These are phyloP conservation scores for Globisporangium paroecandrum DNA, from an alignment of 352 stramenopile genomes.

Conservation along the genomic window DNA sequence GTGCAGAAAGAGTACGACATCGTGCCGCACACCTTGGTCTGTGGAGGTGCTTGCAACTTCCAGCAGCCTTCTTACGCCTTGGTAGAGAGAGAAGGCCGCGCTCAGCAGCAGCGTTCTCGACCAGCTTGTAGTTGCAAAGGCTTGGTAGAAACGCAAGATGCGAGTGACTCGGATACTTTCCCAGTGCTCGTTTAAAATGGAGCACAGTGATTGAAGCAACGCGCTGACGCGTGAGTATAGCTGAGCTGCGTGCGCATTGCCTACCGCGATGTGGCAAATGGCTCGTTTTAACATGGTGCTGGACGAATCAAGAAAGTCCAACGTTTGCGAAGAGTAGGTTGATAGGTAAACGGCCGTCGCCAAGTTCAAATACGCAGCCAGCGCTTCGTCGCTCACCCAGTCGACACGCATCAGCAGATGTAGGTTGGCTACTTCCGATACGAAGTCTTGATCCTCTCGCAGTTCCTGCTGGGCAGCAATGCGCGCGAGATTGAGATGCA, in stretches of 20 bases:
- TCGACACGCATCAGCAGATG: neutral
- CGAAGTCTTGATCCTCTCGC: neutral
- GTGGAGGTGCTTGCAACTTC: conserved; percentile 15
- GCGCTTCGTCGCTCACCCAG: neutral
- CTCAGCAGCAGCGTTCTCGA: conserved; percentile 20
- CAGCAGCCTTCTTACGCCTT: conserved; percentile 24
- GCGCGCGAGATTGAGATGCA: conserved; percentile 8
- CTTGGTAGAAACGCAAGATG: conserved; percentile 2
- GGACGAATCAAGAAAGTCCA: conserved; percentile 8
- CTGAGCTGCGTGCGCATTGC: neutral
- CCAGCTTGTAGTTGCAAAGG: conserved; percentile 2
- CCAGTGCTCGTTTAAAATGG: conserved; percentile 6
- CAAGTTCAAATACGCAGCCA: neutral
- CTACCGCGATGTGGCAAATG: neutral
- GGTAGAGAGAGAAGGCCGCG: conserved; percentile 20
- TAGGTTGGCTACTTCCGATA: neutral
- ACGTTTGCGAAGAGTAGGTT: conserved; percentile 3
- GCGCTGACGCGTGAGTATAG: neutral
- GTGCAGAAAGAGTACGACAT: conserved; percentile 25
- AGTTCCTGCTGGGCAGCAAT: neutral
- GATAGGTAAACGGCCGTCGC: neutral
- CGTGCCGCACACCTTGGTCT: conserved; percentile 5
- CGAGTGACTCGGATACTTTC: neutral
- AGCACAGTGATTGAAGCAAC: neutral
- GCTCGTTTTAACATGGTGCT: neutral